Percentiles rank a stretch among this genome's conserved stretches.
These are phyloP conservation scores for Spirogloea muscicola DNA, from an alignment of 139 green algal genomes.

Conservation along the genomic window DNA sequence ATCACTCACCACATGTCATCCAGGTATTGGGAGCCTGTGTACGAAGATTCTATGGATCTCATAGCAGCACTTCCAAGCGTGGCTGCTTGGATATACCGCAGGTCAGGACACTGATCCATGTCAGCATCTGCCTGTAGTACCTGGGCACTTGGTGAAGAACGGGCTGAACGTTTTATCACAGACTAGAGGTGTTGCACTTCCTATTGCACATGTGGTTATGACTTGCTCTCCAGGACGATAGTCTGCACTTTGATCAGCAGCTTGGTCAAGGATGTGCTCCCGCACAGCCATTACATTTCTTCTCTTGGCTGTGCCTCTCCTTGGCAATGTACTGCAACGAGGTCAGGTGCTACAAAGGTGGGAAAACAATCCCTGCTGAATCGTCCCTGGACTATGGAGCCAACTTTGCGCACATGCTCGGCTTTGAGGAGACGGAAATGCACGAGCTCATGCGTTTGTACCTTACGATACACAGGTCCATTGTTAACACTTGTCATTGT, in stretches of 20 bases:
- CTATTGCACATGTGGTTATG: too few relatives aligned
- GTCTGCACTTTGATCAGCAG: too few relatives aligned
- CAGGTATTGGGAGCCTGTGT: slow-evolving; percentile 79
- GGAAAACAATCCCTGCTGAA: slow-evolving; percentile 59
- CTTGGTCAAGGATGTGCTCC: not conserved
- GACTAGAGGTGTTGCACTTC: too few relatives aligned
- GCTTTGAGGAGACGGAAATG: slow-evolving; percentile 61
- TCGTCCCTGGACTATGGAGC: slow-evolving; percentile 85
- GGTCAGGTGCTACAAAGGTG: slow-evolving; percentile 57
- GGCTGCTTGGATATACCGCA: slow-evolving; percentile 84
- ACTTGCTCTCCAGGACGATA: too few relatives aligned
- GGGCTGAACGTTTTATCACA: too few relatives aligned
- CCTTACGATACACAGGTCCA: slow-evolving; percentile 85
- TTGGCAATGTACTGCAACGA: slow-evolving; percentile 8
- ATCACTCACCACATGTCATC: not conserved
- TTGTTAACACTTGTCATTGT: too few relatives aligned
- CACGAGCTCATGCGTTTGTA: slow-evolving; percentile 94
- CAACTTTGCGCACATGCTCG: slow-evolving; percentile 95
- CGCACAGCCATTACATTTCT: not conserved
- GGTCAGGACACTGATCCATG: too few relatives aligned
- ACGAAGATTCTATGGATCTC: slow-evolving; percentile 88
- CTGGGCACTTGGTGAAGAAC: too few relatives aligned
- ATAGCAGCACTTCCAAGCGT: slow-evolving; percentile 88
- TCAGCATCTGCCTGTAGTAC: too few relatives aligned
- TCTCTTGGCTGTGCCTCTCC: slow-evolving; percentile 16